Base-by-base conservation (phyloP, 495 filamentous ascomycete species). In the Neurospora terricola region DNA sequence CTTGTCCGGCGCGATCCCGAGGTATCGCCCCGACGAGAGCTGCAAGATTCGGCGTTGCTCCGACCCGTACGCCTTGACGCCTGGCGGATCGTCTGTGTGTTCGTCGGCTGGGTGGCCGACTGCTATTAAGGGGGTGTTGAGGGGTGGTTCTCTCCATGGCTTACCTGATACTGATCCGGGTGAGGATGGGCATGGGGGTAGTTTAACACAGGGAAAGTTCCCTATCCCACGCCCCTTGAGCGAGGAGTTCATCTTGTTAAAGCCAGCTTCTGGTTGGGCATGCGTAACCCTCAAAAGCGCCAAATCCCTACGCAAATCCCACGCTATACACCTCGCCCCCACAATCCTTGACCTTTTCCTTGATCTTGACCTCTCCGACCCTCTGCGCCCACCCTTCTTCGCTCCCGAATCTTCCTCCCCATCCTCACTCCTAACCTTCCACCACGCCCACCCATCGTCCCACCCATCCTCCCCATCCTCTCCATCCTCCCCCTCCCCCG, bases 41-140 rank as follows among this genome's bases (percentile, higher is more conserved):
- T 84, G 81, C 68, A 86, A 71, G 3, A 86, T 77, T 36, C 85
- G 54, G 0, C 54, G 54, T 27, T 62, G 54, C 6, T 62, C 54
- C 3, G 27, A 18, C 0, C 54, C 84, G 72, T 85, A 86, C n/a
- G 77, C 80, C 4, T 81, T 85, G 72, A 75, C 74, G 18, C 76
- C 79, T 4, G 75, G 72, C 30, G 54, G 66, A 59, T 74, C 71
- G 9, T 40, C 71, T 0, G 78, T 78, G 72, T 87, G 84, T 48
- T 87, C 84, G 59, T 76, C 78, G 27, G 82, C 84, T 4, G 82
- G 85, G 42, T 86, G 84, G 37, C 82, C 83, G 69, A 85, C 76
- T 73, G 83, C 84, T 4, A 79, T 42, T 0, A 80, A 39, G 1
- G 45, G 54, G 0, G 76, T 62, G 6, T 59, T 6, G 4, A 73